phyloP scores from a whole-genome alignment of 2,329 filamentous ascomycete genomes.

The Monosporascus sp. region DNA sequence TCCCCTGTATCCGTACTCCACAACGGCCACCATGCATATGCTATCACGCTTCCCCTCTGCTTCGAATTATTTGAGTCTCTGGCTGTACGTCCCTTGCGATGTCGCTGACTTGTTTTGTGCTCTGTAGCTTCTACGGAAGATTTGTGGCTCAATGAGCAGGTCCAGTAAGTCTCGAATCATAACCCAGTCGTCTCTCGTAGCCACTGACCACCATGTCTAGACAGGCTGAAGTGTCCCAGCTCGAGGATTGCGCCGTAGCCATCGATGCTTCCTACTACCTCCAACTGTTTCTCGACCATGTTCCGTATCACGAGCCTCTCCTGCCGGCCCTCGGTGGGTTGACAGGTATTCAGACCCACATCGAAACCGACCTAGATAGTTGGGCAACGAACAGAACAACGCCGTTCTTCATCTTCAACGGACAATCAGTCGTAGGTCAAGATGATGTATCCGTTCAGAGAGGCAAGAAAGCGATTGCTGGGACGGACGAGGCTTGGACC shows the following conservation, averaged over 20 bases:
- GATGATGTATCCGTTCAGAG: constrained; percentile 64
- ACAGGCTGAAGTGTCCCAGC: constrained; percentile 59
- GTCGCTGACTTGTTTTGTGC: constrained; percentile 12
- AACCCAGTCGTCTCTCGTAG: neutral
- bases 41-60: too few relatives aligned
- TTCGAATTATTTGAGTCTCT: neutral
- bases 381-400: constrained; percentile 66
- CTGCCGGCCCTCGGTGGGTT: constrained; percentile 85
- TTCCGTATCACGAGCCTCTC: constrained; percentile 75
- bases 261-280: constrained; percentile 91
- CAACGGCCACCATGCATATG: too few relatives aligned
- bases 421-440: constrained; percentile 72
- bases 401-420: constrained; percentile 90
- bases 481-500: constrained; percentile 77
- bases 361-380: constrained; percentile 69
- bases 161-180: constrained; percentile 18
- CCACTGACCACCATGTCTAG: constrained; percentile 27
- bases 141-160: constrained; percentile 34
- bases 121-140: constrained; percentile 33
- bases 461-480: constrained; percentile 59
- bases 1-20: too few relatives aligned
- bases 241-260: constrained; percentile 71
- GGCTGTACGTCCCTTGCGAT: neutral
- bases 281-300: constrained; percentile 66
- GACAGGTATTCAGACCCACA: constrained; percentile 70